These are phyloP conservation scores for Phytophthora brassicae DNA, from an alignment of 352 stramenopile species.

Conservation along the genomic window DNA sequence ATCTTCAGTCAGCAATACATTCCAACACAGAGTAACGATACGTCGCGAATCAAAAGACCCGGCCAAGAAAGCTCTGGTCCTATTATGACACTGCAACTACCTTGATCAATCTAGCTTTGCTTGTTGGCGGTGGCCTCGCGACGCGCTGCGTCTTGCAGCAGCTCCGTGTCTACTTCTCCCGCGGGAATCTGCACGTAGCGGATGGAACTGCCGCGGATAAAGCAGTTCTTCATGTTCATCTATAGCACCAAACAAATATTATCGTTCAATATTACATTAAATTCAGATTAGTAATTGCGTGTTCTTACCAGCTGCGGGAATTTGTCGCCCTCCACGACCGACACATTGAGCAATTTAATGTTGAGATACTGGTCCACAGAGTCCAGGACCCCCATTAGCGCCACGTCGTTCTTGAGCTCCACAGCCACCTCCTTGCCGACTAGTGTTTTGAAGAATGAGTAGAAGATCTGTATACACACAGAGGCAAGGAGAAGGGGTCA, in stretches of 20 bases:
- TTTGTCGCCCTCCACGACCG: constrained; percentile 95
- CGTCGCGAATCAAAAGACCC: constrained; percentile 20
- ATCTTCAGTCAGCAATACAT: neutral
- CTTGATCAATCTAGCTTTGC: constrained; percentile 55
- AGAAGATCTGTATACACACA: constrained; percentile 87
- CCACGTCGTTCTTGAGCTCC: constrained; percentile 99
- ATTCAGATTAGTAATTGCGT: no score
- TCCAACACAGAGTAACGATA: neutral
- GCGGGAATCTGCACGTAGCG: constrained; percentile 98
- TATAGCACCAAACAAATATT: constrained; percentile 30
- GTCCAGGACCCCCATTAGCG: constrained; percentile 95
- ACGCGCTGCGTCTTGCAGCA: constrained; percentile 87
- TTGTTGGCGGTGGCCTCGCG: constrained; percentile 78
- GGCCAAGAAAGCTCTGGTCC: constrained; percentile 3
- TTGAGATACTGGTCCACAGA: constrained; percentile 99
- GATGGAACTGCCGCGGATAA: constrained; percentile 97
- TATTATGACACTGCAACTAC: constrained; percentile 22
- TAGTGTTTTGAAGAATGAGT: constrained; percentile 99
- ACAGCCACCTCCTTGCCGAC: constrained; percentile 97
- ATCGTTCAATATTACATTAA: no score
- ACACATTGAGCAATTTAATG: constrained; percentile 97
- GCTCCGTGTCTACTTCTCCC: constrained; percentile 96
- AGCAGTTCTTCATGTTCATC: constrained; percentile 97
- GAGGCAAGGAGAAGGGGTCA: constrained; percentile 5
- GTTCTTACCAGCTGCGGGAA: constrained; percentile 94